Evolutionary conservation across 805 yeast genomes (phyloP).

Genomic region (Debaryomyces tyrocola): DNA sequence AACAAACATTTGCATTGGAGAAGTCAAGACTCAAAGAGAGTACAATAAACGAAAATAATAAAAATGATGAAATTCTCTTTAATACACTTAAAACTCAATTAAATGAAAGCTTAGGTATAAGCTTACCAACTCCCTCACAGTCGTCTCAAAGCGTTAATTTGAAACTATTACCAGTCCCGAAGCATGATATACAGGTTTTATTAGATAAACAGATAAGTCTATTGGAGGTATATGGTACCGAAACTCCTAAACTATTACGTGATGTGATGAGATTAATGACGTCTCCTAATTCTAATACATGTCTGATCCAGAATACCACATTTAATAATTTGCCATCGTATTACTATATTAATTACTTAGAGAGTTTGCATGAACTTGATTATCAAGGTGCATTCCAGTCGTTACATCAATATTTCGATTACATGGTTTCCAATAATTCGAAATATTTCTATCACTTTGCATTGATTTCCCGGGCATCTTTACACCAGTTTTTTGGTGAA

Average conservation of each 20-base stretch:
- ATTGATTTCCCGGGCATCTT: constrained; percentile 64
- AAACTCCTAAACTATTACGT: constrained; percentile 46
- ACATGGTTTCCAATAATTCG: constrained; percentile 66
- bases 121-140: constrained; percentile 9
- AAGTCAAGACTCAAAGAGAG: neutral
- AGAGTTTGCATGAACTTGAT: constrained; percentile 56
- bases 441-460: constrained; percentile 76
- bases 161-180: constrained; percentile 42
- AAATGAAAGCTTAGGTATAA: constrained; percentile 8
- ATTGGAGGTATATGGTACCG: constrained; percentile 52
- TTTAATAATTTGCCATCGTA: constrained; percentile 36
- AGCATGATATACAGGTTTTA: constrained; percentile 49
- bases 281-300: constrained; percentile 38
- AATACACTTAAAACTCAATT: constrained; percentile 12
- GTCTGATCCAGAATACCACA: constrained; percentile 31
- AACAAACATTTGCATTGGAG: neutral
- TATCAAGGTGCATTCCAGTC: constrained; percentile 55
- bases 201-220: constrained; percentile 54
- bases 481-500: constrained; percentile 69
- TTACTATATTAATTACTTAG: constrained; percentile 61
- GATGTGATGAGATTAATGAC: constrained; percentile 47
- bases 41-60: too few relatives aligned
- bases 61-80: constrained; percentile 15
- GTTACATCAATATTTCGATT: constrained; percentile 67
- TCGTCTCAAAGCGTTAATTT: constrained; percentile 3